Base-by-base conservation (phyloP, 2,329 filamentous ascomycete genomes). In the Aspergillus candidus region DNA sequence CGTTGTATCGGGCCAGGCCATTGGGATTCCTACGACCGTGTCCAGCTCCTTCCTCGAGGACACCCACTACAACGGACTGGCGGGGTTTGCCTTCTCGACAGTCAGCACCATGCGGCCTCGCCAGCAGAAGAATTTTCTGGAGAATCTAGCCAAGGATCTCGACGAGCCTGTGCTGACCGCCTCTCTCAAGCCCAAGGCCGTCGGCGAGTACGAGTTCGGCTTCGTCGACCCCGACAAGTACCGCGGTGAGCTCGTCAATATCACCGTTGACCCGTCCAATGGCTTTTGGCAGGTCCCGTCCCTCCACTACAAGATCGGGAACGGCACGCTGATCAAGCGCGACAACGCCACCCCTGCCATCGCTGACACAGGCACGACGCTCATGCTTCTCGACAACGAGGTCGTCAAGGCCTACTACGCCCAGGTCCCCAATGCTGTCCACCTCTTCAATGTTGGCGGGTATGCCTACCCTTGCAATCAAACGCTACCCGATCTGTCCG, bases 131-230 rank as follows among this genome's bases (percentile, higher is more conserved):
- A 88, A 84, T 10, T 88, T 87, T 64, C 86, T 88, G 60, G 82
- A 86, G 57, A 88, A 85, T 60, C 70, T 84, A 52, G 76, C 78
- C 63, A 51, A 63, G n/a, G 63, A 70, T 13, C 76, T 88, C 17
- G 74, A 78, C 18, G 67, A 78, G 63, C 83, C 84, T 0, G 68
- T 90, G 33, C 85, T 90, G 67, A 86, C 84, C 0, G 84, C 82
- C 17, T 76, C 84, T 48, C 72, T 91, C 35, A 78, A 79, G 57
- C 74, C 77, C 51, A 72, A 75, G 46, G 71, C 72, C 12, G 69
- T 72, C 2, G 85, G 85, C 36, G 74, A 77, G 27, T 90, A 88
- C 67, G 82, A 88, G 59, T 90, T 90, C 56, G 86, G 86, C 48
- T 74, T 66, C 54, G 81, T 90, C 56, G 83, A 90, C 60, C 59